A percentile compares a stretch with the other conserved stretches of the same genome.
Evolutionary conservation across 129 eudicot species (phyloP).

Genomic region (Escallonia rubra): DNA sequence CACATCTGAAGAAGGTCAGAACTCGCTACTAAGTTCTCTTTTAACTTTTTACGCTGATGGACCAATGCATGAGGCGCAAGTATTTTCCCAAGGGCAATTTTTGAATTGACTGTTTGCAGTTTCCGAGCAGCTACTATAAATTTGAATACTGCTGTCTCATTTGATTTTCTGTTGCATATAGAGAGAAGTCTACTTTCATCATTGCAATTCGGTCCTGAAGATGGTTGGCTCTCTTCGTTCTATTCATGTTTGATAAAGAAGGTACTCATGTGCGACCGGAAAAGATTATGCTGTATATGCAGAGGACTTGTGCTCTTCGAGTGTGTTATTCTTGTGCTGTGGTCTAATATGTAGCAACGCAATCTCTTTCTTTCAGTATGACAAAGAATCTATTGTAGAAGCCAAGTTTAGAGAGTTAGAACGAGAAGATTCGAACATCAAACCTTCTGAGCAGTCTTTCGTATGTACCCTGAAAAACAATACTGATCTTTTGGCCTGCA

Average conservation of each 20-base stretch:
- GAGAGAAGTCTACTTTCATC: slow-evolving; percentile 73
- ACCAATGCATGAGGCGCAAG: too few species aligned
- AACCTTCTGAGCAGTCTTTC: slow-evolving; percentile 45
- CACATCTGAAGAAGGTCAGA: slow-evolving; percentile 83
- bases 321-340: not conserved
- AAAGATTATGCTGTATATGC: not conserved
- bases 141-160: too few species aligned
- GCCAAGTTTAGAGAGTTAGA: slow-evolving; percentile 79
- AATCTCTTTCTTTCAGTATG: slow-evolving; percentile 41
- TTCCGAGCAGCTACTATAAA: too few species aligned
- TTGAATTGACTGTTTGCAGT: too few species aligned
- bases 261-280: slow-evolving; percentile 36
- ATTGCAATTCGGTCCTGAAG: slow-evolving; percentile 84
- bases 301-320: not conserved
- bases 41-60: too few species aligned
- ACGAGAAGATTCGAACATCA: slow-evolving; percentile 47
- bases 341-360: slow-evolving; percentile 7
- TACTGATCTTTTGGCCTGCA: slow-evolving; percentile 96
- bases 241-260: slow-evolving; percentile 86
- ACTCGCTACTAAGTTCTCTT: not conserved
- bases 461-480: slow-evolving; percentile 70
- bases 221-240: slow-evolving; percentile 86
- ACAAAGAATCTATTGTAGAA: slow-evolving; percentile 69
- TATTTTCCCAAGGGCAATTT: too few species aligned
- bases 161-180: slow-evolving; percentile 17